Base-by-base conservation (phyloP, 2,329 filamentous ascomycete genomes). In the Chalara sp. region DNA sequence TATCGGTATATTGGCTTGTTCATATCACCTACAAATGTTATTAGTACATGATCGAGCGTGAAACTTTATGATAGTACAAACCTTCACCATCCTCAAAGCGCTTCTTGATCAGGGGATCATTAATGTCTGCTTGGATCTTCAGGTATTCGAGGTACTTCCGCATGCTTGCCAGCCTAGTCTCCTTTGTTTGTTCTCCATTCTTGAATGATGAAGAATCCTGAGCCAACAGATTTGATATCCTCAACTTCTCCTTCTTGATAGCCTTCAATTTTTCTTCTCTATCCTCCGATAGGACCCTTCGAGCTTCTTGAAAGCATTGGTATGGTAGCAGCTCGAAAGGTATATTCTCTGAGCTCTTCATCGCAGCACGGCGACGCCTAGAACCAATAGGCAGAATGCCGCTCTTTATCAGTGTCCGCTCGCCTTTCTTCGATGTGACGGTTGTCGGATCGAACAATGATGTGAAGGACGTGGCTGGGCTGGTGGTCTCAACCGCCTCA, bases 221-320 rank as follows among this genome's bases (percentile, higher is more conserved):
- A 32, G 75, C 78, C 67, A 84, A 75, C 44, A 95, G 68, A 53
- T 76, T 75, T 50, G 80, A 78, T 64, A 99, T 86, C 67, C 84
- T 82, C 53, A 76, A 76, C 47, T 83, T 71, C 68, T 89, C 82
- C 31, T 70, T 75, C 47, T 80, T 72, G 52, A 99, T 92, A 63
- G 84, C 75, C 54, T 76, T 72, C 47, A 97, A 62, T 73, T 96
- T 97, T 70, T 92, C 80, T 58, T 83, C 75, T 40, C 92, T 81
- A 67, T 99, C 93, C 49, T 80, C 81, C 48, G 83, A 77, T 50
- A 99, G 74, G 46, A 97, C 71, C 67, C 89, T 88, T 56, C 91
- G 82, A 40, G 93, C 93, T 72, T 96, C 91, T 71, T 99, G 93
- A 74, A 97, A 99, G 70, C 89, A 93, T 76, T 97, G 92, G 72